Evolutionary conservation across 164 flowering plant genomes (phyloP).

Genomic region (Echeveria elegans): DNA sequence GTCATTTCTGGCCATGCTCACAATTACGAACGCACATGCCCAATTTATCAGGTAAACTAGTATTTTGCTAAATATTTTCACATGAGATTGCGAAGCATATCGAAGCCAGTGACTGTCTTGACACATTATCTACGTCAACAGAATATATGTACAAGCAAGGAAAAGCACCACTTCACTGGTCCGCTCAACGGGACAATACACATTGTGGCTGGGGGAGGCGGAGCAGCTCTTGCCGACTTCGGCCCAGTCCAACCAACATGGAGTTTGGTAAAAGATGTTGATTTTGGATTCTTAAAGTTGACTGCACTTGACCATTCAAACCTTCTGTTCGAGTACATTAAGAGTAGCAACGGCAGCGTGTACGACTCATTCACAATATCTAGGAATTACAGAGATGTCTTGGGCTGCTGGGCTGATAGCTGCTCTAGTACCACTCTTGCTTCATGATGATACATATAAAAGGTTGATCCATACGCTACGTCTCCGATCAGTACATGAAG

Average conservation of each 20-base stretch:
- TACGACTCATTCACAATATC: slow-evolving; percentile 70
- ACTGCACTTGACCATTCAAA: slow-evolving; percentile 79
- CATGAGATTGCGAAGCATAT: background rate
- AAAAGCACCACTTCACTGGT: slow-evolving; percentile 45
- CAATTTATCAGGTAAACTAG: slow-evolving; percentile 71
- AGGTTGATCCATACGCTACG: background rate
- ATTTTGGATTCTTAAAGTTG: slow-evolving; percentile 69
- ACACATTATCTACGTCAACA: slow-evolving; percentile 17
- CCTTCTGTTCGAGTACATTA: slow-evolving; percentile 76
- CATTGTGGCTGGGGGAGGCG: slow-evolving; percentile 76
- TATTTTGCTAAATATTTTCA: background rate
- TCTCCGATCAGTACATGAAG: background rate
- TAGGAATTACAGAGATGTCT: slow-evolving; percentile 64
- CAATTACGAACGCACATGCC: slow-evolving; percentile 90
- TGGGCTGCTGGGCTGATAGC: slow-evolving; percentile 65
- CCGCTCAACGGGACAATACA: slow-evolving; percentile 74
- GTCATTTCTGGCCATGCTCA: slow-evolving; percentile 91
- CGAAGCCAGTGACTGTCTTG: background rate
- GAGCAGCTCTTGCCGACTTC: slow-evolving; percentile 50
- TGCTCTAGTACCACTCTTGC: slow-evolving; percentile 69
- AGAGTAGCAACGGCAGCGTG: slow-evolving; percentile 75
- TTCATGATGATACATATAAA: slow-evolving; percentile 16
- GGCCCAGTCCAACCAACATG: slow-evolving; percentile 46
- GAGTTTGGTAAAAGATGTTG: slow-evolving; percentile 63
- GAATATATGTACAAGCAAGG: slow-evolving; percentile 56